phyloP scores from a whole-genome alignment of 148 eudicot species.

The Drosera capensis region DNA sequence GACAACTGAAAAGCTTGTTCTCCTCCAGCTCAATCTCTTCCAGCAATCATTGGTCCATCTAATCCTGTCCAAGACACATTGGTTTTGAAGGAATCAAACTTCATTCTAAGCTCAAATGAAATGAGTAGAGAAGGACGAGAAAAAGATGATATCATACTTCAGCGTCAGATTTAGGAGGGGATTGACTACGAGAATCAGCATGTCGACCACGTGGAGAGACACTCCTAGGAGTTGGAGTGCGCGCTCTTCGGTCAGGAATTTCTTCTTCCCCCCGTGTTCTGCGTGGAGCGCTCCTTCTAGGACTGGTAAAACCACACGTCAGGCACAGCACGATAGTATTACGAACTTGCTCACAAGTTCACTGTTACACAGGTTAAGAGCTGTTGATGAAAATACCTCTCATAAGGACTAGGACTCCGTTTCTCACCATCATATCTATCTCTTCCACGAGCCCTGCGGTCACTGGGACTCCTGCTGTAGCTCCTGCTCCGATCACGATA shows the following conservation, averaged over 20 bases:
- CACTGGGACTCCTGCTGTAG: conserved; percentile 40
- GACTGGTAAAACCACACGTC: conserved; percentile 25
- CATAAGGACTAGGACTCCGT: conserved; percentile 24
- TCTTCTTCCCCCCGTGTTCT: conserved; percentile 27
- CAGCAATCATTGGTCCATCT: conserved; percentile 1
- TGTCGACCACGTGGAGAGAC: conserved; percentile 17
- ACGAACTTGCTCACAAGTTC: not conserved
- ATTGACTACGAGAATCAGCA: conserved; percentile 64
- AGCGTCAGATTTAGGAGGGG: conserved; percentile 69
- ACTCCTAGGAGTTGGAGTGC: conserved; percentile 37
- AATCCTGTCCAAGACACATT: conserved; percentile 27
- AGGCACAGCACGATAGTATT: conserved; percentile 14
- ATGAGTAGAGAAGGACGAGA: not conserved
- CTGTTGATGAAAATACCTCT: conserved; percentile 14
- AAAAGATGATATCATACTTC: conserved; percentile 42
- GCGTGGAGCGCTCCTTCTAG: conserved; percentile 23
- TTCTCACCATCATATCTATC: conserved; percentile 25
- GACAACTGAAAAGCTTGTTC: conserved; percentile 9
- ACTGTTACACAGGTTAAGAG: not conserved
- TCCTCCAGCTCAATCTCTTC: conserved; percentile 1
- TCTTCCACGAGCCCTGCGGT: conserved; percentile 19
- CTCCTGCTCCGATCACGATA: conserved; percentile 50
- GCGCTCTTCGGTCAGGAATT: conserved; percentile 34
- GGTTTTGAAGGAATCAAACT: not conserved
- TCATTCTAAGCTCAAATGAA: not conserved